Conservation (phyloP, 768 basidiomycete species). For the Boletus pseudo-olivaceus region DNA sequence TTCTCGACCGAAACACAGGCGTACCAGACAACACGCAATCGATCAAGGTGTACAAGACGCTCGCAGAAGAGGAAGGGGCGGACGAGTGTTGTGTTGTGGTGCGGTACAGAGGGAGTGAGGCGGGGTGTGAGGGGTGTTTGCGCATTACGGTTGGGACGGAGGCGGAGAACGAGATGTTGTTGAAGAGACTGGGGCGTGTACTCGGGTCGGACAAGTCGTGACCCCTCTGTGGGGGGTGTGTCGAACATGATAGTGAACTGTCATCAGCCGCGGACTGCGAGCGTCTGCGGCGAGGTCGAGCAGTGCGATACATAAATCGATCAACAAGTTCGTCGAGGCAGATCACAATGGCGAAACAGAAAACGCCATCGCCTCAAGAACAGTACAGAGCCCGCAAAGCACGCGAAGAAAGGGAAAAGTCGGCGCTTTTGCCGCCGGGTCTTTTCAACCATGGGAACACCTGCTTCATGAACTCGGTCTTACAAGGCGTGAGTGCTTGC, state of each 20-base stretch:
- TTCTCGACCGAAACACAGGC: conserved; percentile 46
- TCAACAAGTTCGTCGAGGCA: neutral
- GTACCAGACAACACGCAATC: conserved; percentile 60
- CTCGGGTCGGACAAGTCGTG: neutral
- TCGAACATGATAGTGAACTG: neutral
- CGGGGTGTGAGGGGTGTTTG: conserved; percentile 83
- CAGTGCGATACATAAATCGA: neutral
- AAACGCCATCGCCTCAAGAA: conserved; percentile 60
- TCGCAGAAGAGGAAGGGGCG: conserved; percentile 82
- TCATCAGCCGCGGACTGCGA: neutral
- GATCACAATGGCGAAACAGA: conserved; percentile 44
- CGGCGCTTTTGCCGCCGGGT: conserved; percentile 66
- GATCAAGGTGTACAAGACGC: conserved; percentile 62
- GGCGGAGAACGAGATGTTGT: conserved; percentile 65
- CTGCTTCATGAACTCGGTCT: conserved; percentile 94
- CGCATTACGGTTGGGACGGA: conserved; percentile 86
- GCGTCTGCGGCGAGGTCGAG: neutral
- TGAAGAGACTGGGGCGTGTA: conserved; percentile 53
- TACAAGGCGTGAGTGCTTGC: conserved; percentile 71
- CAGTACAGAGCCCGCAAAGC: conserved; percentile 53
- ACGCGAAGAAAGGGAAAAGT: conserved; percentile 59
- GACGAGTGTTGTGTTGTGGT: conserved; percentile 87
- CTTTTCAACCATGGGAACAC: conserved; percentile 83
- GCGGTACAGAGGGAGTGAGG: conserved; percentile 80
- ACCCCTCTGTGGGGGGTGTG: neutral